A percentile compares a stretch with the other conserved stretches of the same genome.
phyloP scores from a whole-genome alignment of 2,329 filamentous ascomycete genomes.

The Neonectria faginata region DNA sequence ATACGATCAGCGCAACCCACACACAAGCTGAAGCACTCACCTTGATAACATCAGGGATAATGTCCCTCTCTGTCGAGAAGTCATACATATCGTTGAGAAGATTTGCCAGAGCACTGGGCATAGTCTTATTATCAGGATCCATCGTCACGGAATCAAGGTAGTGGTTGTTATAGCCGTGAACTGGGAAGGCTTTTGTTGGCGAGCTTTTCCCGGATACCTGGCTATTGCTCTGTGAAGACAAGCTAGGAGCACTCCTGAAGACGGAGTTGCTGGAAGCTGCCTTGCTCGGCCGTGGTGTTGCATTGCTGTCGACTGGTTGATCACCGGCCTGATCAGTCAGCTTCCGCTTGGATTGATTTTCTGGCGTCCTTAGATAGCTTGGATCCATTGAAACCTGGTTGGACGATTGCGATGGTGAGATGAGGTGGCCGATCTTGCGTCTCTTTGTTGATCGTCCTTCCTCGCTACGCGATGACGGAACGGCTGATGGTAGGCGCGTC shows the following conservation, averaged over 20 bases:
- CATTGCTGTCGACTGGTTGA: slow-evolving; percentile 10
- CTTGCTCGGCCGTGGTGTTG: slow-evolving; percentile 14
- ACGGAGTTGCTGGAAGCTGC: slow-evolving; percentile 2
- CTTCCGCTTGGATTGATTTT: not conserved
- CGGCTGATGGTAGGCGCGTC: not conserved
- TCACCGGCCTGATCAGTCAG: not conserved
- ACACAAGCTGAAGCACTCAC: not conserved
- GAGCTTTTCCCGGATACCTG: slow-evolving; percentile 9
- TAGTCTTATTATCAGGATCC: slow-evolving; percentile 7
- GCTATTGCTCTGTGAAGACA: slow-evolving; percentile 15
- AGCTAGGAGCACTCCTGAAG: slow-evolving; percentile 14
- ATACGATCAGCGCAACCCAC: not conserved
- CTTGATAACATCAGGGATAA: slow-evolving; percentile 14
- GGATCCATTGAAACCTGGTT: slow-evolving; percentile 1
- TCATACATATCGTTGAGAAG: slow-evolving; percentile 18
- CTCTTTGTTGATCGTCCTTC: slow-evolving; percentile 1
- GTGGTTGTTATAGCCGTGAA: slow-evolving; percentile 7
- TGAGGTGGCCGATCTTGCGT: slow-evolving; percentile 1
- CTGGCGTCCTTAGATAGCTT: not conserved
- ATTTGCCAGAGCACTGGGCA: slow-evolving; percentile 7
- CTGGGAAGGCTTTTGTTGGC: slow-evolving; percentile 5
- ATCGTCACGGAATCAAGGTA: slow-evolving; percentile 11
- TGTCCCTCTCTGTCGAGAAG: slow-evolving; percentile 1
- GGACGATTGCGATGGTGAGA: not conserved
- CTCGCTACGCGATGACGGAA: not conserved